Base-by-base conservation (phyloP, 164 flowering plant genomes). In the Dillenia turbinata region DNA sequence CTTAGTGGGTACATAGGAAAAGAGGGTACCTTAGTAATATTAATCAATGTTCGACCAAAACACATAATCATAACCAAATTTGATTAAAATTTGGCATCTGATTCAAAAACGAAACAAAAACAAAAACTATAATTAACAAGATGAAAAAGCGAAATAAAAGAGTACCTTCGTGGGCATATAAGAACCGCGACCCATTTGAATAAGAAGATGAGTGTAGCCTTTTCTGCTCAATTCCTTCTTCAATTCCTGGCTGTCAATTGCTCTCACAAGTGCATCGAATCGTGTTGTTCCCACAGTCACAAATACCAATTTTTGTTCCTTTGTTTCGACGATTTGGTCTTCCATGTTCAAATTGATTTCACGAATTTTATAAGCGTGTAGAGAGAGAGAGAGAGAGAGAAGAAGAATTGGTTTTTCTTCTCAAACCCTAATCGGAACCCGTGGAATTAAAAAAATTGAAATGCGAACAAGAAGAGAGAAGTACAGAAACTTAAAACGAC, bases 211-310 rank as follows among this genome's bases (percentile, higher is more conserved):
- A 13, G 88, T 88, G 56, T 85, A 88, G 4, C 93, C 96, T 78
- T 76, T 79, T 24, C 67, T 72, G 10, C 55, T 75, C 69, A 91
- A 66, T 66, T 79, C 85, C 59, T 74, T 70, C 68, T 81, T 84
- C 16, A 84, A 77, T 50, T 77, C 80, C 22, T 62, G 60, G 49
- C 77, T 64, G 63, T 86, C 91, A 52, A 80, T 83, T 8, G 80
- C 88, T 75, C 70, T 81, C 61, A 89, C 96, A 61, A 91, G 85
- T 45, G 86, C 78, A 83, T 91, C 96, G 63, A 89, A 91, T 64
- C 80, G 61, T n/a, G 96, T 88, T 8, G 95, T 91, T 44, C 97
- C 97, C 48, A 91, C 97, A 0, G 97, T 91, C 60, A 88, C 93
- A 72, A 88, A 91, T 14, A 85, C 94, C 14, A 54, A 57, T 67